A percentile compares a stretch with the other conserved stretches of the same genome.
Conservation (phyloP, 2,329 filamentous ascomycete species). For the Aspergillus terreus region DNA sequence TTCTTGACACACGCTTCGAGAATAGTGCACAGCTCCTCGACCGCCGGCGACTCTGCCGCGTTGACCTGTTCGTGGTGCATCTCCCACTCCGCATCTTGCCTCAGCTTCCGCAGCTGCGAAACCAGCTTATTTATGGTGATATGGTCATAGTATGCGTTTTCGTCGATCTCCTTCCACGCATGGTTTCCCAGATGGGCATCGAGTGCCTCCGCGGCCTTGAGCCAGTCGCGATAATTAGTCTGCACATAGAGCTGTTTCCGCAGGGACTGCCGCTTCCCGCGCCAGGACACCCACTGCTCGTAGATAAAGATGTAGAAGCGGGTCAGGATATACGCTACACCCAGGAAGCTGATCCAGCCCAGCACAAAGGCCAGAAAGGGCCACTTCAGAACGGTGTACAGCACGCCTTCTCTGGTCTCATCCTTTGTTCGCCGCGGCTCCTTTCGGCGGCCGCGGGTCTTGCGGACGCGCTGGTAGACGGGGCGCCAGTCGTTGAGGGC, state of each 20-base stretch:
- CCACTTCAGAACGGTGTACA: conserved; percentile 89
- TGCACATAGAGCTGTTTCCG: conserved; percentile 68
- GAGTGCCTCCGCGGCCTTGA: conserved; percentile 70
- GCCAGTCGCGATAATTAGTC: conserved; percentile 78
- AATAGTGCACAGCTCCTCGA: conserved; percentile 73
- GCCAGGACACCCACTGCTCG: conserved; percentile 88
- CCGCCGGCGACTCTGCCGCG: conserved; percentile 44
- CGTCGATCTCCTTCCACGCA: conserved; percentile 47
- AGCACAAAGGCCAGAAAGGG: conserved; percentile 77
- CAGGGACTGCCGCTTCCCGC: conserved; percentile 70
- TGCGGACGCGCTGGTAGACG: conserved; percentile 67
- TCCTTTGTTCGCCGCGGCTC: conserved; percentile 62
- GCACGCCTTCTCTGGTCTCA: conserved; percentile 89
- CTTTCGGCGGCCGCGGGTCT: conserved; percentile 43
- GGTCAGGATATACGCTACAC: conserved; percentile 72
- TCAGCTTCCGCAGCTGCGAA: conserved; percentile 61
- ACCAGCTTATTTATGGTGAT: conserved; percentile 75
- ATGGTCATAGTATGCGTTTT: conserved; percentile 79
- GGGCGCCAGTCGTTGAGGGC: conserved; percentile 96
- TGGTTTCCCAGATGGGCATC: conserved; percentile 75
- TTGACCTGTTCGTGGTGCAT: conserved; percentile 23
- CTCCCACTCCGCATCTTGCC: conserved; percentile 38
- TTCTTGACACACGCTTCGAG: conserved; percentile 93
- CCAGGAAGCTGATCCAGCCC: conserved; percentile 74
- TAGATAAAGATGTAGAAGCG: conserved; percentile 88